Percentiles rank a stretch among this genome's conserved stretches.
Evolutionary conservation across 176 grass and related monocot genomes (phyloP).

Genomic region (Cenchrus purpureus): DNA sequence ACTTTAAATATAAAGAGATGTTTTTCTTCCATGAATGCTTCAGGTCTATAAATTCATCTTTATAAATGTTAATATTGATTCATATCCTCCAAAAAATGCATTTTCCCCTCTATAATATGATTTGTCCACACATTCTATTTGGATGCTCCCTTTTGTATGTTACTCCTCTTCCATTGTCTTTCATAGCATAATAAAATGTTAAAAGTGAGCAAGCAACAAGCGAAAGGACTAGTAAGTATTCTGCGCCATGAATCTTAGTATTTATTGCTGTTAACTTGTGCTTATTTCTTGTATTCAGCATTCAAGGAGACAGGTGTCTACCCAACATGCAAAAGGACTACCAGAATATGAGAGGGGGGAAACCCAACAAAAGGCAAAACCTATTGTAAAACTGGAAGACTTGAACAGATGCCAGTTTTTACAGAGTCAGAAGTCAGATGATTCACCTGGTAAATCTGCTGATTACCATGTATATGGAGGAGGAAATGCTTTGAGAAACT

Average conservation of each 20-base stretch:
- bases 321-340: conserved; percentile 51
- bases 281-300: background rate
- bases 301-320: conserved; percentile 62
- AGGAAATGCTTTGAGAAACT: background rate
- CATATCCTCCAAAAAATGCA: too few species aligned
- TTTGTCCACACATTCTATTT: background rate
- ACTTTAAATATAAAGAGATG: too few species aligned
- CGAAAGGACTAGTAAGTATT: background rate
- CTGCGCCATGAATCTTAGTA: background rate
- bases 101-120: too few species aligned
- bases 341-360: conserved; percentile 56
- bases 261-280: conserved; percentile 16
- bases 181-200: conserved; percentile 23
- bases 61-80: too few species aligned
- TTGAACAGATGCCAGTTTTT: conserved; percentile 42
- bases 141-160: background rate
- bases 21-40: too few species aligned
- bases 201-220: background rate
- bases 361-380: conserved; percentile 64
- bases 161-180: background rate
- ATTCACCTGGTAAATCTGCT: background rate
- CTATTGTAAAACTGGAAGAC: conserved; percentile 36
- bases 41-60: too few species aligned
- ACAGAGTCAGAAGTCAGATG: conserved; percentile 9
- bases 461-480: background rate